Percentiles rank a stretch among this genome's conserved stretches.
phyloP scores from a whole-genome alignment of 2,329 filamentous ascomycete genomes.

The Colletotrichum magnum region DNA sequence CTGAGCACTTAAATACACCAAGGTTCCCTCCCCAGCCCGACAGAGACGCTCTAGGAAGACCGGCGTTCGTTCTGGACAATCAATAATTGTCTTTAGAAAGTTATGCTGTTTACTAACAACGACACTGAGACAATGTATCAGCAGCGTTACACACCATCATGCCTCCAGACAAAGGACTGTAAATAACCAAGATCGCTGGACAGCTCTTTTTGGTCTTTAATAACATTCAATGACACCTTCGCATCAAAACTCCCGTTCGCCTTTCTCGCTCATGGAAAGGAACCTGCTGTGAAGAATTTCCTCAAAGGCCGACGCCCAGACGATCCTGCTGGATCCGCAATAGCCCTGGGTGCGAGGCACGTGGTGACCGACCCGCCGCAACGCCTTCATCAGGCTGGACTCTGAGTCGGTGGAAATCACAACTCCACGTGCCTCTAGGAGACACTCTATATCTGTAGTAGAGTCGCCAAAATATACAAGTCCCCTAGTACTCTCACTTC shows the following conservation, averaged over 20 bases:
- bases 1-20: background rate
- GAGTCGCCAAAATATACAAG: conserved; percentile 73
- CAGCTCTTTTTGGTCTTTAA: background rate
- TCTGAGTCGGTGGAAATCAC: conserved; percentile 57
- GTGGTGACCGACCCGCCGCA: conserved; percentile 50
- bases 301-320: conserved; percentile 49
- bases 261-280: background rate
- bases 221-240: background rate
- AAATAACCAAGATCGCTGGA: background rate
- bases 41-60: background rate
- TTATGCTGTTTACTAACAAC: conserved; percentile 2
- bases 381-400: conserved; percentile 43
- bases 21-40: background rate
- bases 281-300: conserved; percentile 42
- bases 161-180: conserved; percentile 14
- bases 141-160: background rate
- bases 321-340: conserved; percentile 44
- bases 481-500: conserved; percentile 38
- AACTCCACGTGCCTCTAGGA: conserved; percentile 61
- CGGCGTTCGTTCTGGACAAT: background rate
- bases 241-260: background rate
- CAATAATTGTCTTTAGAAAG: background rate
- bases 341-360: conserved; percentile 47
- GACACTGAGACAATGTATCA: background rate
- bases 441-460: conserved; percentile 68